Percentiles rank a stretch among this genome's conserved stretches.
These are phyloP conservation scores for Colletotrichum sp. DNA, from an alignment of 2,329 filamentous ascomycete genomes.

Conservation along the genomic window DNA sequence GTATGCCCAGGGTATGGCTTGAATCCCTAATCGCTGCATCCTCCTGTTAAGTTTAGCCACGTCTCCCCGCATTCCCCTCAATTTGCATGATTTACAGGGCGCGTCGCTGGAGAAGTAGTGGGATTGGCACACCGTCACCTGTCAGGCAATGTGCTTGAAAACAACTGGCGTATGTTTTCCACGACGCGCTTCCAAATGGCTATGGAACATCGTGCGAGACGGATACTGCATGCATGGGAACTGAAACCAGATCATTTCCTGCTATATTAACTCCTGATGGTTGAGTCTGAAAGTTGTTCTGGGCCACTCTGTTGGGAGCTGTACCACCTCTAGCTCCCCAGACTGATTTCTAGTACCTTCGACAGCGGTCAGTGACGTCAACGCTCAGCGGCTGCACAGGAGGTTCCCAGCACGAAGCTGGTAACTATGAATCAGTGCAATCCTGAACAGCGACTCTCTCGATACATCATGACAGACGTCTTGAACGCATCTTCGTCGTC, in stretches of 20 bases:
- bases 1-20: background rate
- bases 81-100: background rate
- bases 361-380: background rate
- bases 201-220: background rate
- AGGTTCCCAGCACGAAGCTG: background rate
- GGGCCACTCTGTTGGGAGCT: background rate
- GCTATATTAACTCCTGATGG: fast-evolving
- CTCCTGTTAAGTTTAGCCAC: background rate
- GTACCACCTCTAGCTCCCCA: background rate
- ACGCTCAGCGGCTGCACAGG: background rate
- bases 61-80: background rate
- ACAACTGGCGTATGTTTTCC: background rate
- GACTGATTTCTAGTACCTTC: background rate
- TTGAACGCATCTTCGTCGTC: background rate
- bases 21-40: background rate
- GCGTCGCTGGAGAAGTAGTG: background rate
- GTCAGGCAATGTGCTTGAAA: background rate
- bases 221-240: background rate
- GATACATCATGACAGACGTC: background rate
- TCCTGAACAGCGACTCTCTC: background rate
- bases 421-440: background rate
- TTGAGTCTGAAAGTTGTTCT: background rate
- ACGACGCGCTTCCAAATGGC: background rate
- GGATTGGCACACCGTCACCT: background rate
- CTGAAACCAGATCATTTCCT: fast-evolving